These are phyloP conservation scores for Durio zibethinus DNA, from an alignment of 345 rosid species.

Conservation along the genomic window DNA sequence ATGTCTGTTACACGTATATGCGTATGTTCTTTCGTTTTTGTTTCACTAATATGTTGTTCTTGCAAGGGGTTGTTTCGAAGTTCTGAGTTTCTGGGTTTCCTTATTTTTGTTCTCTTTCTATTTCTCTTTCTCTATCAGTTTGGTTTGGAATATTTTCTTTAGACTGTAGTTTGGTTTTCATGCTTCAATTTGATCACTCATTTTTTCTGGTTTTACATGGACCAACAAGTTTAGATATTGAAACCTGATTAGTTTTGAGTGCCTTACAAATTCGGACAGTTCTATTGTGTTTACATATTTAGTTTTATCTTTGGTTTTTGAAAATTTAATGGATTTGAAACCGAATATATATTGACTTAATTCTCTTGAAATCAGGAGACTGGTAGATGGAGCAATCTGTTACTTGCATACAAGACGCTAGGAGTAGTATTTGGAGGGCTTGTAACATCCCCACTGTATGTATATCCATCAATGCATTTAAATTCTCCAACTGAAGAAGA, in stretches of 20 bases:
- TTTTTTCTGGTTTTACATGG: not conserved
- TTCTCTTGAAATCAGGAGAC: conserved; percentile 23
- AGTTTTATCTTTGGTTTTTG: not conserved
- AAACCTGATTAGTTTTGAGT: not conserved
- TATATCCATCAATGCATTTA: conserved; percentile 61
- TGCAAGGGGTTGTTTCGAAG: not conserved
- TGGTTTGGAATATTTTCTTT: not conserved
- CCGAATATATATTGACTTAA: not conserved
- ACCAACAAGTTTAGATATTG: not conserved
- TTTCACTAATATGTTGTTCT: not conserved
- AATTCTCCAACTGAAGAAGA: conserved; percentile 57
- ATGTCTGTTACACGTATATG: not conserved
- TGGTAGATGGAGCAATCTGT: conserved; percentile 31
- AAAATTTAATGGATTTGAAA: not conserved
- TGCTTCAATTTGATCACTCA: not conserved
- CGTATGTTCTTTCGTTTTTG: not conserved
- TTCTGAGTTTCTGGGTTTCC: not conserved
- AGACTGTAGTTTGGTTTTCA: not conserved
- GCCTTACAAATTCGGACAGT: not conserved
- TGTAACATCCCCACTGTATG: conserved; percentile 65
- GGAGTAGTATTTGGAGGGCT: conserved; percentile 80
- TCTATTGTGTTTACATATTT: not conserved
- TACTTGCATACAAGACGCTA: conserved; percentile 53
- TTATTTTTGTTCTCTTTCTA: not conserved
- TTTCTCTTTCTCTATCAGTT: not conserved